Base-by-base conservation (phyloP, 371 early-diverging fungal genomes). In the Mucor irregularis region DNA sequence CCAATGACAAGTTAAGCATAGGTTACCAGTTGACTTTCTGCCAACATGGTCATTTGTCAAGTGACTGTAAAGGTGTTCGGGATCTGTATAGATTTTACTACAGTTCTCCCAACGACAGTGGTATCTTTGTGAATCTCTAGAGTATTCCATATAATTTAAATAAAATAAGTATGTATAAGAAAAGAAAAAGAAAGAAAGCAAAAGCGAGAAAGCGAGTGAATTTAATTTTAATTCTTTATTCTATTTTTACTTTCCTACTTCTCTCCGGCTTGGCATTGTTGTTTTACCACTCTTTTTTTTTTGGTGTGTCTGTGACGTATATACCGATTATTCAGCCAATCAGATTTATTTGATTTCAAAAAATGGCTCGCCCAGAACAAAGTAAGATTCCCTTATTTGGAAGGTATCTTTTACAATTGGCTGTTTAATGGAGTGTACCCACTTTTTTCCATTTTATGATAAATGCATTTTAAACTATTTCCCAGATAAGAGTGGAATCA, bases 1-100 rank as follows among this genome's bases (percentile, higher is more conserved):
- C 96, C 96, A 97, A 35, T 84, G 80, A 68, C 97, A 97, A 34
- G 71, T 71, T n/a, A 96, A 84, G 56, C 92, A 91, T 25, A 96
- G 76, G 69, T 93, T 95, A 64, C 90, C 86, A 16, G 88, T 87
- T 14, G 87, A 71, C 67, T 90, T 91, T 58, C 95, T 82, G n/a
- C 96, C 96, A 33, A 97, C 84, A 68, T 97, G 97, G 49, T 86
- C 89, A 62, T 91, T 79, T 43, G 85, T 82, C 47, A 94, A 74
- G 70, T 97, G 97, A 28, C 69, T 69, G 61, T 86, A 96, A 33
- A 97, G 83, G 17, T 71, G 68, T 63, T 92, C 92, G 19, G 88
- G 80, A 69, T 88, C 88, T 16, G 69, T 69, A 62, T 90, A 93
- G 29, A 53, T 58, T 38, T 59, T 55, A 25, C 37, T 29, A 46